Percentiles rank a stretch among this genome's conserved stretches.
phyloP scores from a whole-genome alignment of 2,329 filamentous ascomycete species.

The Alternaria triticimaculans region DNA sequence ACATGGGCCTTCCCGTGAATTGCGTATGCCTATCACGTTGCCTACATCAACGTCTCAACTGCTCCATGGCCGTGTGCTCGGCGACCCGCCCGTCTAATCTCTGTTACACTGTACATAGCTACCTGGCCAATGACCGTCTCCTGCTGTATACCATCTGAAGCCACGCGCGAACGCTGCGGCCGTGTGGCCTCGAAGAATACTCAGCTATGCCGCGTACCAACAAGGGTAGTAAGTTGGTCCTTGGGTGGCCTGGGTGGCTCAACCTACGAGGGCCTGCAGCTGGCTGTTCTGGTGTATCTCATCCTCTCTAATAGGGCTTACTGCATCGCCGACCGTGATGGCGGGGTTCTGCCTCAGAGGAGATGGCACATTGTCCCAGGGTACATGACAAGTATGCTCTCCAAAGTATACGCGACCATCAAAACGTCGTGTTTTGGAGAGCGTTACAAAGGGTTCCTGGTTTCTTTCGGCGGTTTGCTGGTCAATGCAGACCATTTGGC shows the following conservation, averaged over 20 bases:
- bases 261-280: slow-evolving; percentile 36
- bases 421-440: slow-evolving; percentile 84
- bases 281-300: slow-evolving; percentile 32
- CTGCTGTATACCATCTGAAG: slow-evolving; percentile 31
- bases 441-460: slow-evolving; percentile 85
- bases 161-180: slow-evolving; percentile 37
- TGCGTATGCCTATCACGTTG: slow-evolving; percentile 27
- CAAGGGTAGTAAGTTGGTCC: background rate
- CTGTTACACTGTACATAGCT: slow-evolving; percentile 24
- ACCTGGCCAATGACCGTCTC: slow-evolving; percentile 31
- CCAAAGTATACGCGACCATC: slow-evolving; percentile 91
- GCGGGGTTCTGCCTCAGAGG: slow-evolving; percentile 43
- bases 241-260: slow-evolving; percentile 17
- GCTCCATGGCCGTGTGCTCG: slow-evolving; percentile 23
- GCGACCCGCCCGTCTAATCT: slow-evolving; percentile 28
- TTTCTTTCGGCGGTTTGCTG: slow-evolving; percentile 79
- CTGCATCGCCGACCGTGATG: slow-evolving; percentile 48
- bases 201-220: slow-evolving; percentile 20
- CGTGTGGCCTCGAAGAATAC: slow-evolving; percentile 19
- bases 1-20: slow-evolving; percentile 29
- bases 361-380: slow-evolving; percentile 27
- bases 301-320: slow-evolving; percentile 39
- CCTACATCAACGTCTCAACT: slow-evolving; percentile 31
- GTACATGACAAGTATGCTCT: slow-evolving; percentile 66
- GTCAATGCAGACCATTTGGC: slow-evolving; percentile 96